Percentiles rank a stretch among this genome's conserved stretches.
These are phyloP conservation scores for Coemansia sp. DNA, from an alignment of 192 early-diverging fungal genomes.

Conservation along the genomic window DNA sequence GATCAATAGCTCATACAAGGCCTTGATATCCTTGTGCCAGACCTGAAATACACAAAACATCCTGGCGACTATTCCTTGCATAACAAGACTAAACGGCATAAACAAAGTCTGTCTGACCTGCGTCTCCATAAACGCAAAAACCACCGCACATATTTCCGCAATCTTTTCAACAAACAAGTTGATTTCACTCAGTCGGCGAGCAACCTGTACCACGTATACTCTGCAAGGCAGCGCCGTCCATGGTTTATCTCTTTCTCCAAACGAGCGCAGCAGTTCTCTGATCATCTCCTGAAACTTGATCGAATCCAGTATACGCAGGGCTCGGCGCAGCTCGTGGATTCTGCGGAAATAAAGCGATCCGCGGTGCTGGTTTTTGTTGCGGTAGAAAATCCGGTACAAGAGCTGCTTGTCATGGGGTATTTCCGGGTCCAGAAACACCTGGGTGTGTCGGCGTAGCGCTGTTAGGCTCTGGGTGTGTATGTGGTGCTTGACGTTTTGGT, in stretches of 20 bases:
- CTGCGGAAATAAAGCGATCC: constrained; percentile 23
- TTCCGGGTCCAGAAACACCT: constrained; percentile 10
- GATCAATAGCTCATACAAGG: constrained; percentile 15
- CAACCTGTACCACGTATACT: constrained; percentile 14
- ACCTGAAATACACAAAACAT: constrained; percentile 20
- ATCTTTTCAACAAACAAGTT: constrained; percentile 20
- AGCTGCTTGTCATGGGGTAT: constrained; percentile 27
- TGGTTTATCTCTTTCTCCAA: neutral
- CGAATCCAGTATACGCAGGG: constrained; percentile 22
- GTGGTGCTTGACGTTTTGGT: constrained; percentile 24
- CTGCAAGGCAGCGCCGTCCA: constrained; percentile 35
- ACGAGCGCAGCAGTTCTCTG: constrained; percentile 1
- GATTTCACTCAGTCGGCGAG: constrained; percentile 10
- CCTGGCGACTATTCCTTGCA: constrained; percentile 26
- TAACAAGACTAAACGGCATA: constrained; percentile 34
- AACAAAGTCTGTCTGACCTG: constrained; percentile 38
- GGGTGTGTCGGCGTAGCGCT: neutral
- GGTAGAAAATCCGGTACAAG: constrained; percentile 35
- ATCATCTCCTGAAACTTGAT: constrained; percentile 6
- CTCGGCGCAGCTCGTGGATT: constrained; percentile 31
- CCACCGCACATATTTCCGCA: constrained; percentile 12
- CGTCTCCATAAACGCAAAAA: constrained; percentile 25
- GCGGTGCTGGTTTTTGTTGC: constrained; percentile 47
- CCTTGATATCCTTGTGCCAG: constrained; percentile 26
- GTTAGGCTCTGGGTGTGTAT: constrained; percentile 18